Evolutionary conservation across 192 early-diverging fungal species (phyloP).

Genomic region (Phycomyces blakesleeanus): DNA sequence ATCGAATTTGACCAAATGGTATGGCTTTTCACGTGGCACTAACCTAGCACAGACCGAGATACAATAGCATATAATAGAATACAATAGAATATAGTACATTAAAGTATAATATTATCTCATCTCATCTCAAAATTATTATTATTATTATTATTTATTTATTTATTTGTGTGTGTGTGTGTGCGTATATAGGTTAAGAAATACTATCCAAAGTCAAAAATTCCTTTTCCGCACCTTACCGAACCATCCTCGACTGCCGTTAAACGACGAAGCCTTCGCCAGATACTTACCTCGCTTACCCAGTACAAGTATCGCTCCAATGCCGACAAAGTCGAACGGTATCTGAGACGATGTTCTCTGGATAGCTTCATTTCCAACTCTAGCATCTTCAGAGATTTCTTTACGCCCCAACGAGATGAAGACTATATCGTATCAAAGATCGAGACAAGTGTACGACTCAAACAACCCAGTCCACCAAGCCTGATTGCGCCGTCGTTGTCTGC

Average conservation of each 20-base stretch:
- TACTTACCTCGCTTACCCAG: conserved; percentile 35
- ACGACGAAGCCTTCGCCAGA: conserved; percentile 32
- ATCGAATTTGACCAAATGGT: conserved; percentile 50
- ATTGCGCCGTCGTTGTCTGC: too few relatives aligned
- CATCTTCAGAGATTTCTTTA: conserved; percentile 43
- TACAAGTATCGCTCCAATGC: conserved; percentile 26
- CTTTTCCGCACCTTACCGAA: conserved; percentile 32
- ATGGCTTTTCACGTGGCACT: neutral
- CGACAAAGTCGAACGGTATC: conserved; percentile 45
- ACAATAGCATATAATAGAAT: too few relatives aligned
- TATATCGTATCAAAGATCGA: conserved; percentile 3
- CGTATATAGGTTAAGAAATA: conserved; percentile 16
- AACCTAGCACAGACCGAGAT: neutral
- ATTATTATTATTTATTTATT: too few relatives aligned
- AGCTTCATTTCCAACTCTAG: conserved; percentile 31
- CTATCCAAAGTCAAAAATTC: conserved; percentile 40
- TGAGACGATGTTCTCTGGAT: conserved; percentile 38
- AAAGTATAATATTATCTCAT: too few relatives aligned
- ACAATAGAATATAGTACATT: neutral
- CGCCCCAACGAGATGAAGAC: conserved; percentile 45
- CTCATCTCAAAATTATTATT: too few relatives aligned
- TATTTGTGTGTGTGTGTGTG: too few relatives aligned
- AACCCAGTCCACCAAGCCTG: too few relatives aligned
- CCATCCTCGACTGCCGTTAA: conserved; percentile 34
- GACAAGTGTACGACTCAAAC: neutral